These are phyloP conservation scores for Pseudozyma pruni DNA, from an alignment of 1,284 basidiomycete species.

Conservation along the genomic window DNA sequence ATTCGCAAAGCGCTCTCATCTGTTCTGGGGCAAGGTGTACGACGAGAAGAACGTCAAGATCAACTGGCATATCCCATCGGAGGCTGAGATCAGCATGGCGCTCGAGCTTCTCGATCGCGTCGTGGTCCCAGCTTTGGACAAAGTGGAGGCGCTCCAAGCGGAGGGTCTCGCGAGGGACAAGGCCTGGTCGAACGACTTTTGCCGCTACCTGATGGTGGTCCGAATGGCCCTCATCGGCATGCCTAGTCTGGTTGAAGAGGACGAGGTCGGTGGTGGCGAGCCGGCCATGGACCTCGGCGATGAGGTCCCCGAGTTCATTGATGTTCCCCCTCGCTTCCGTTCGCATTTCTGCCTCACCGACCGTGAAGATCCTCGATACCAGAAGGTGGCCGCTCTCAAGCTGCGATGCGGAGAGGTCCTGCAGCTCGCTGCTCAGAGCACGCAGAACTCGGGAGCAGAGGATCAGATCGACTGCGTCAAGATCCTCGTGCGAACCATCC, in stretches of 20 bases:
- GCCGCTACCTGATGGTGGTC: conserved; percentile 75
- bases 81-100: conserved; percentile 82
- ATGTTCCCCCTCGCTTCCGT: conserved; percentile 62
- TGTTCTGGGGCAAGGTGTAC: conserved; percentile 86
- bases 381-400: conserved; percentile 75
- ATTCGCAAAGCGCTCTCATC: conserved; percentile 79
- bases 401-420: conserved; percentile 78
- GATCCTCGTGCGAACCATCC: conserved; percentile 69
- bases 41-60: conserved; percentile 82
- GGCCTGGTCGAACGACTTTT: conserved; percentile 89
- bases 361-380: conserved; percentile 79
- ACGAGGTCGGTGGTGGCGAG: conserved; percentile 72
- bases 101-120: conserved; percentile 81
- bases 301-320: conserved; percentile 76
- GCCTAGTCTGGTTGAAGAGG: conserved; percentile 74
- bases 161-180: conserved; percentile 35
- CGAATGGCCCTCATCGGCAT: conserved; percentile 79
- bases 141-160: conserved; percentile 74
- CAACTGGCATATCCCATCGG: conserved; percentile 86
- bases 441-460: conserved; percentile 74
- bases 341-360: conserved; percentile 82
- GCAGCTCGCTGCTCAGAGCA: conserved; percentile 75
- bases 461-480: conserved; percentile 91
- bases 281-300: conserved; percentile 74
- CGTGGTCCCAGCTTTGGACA: conserved; percentile 76